These are phyloP conservation scores for Hemisphaericaspora xylofermentans DNA, from an alignment of 1,139 yeast species.

Conservation along the genomic window DNA sequence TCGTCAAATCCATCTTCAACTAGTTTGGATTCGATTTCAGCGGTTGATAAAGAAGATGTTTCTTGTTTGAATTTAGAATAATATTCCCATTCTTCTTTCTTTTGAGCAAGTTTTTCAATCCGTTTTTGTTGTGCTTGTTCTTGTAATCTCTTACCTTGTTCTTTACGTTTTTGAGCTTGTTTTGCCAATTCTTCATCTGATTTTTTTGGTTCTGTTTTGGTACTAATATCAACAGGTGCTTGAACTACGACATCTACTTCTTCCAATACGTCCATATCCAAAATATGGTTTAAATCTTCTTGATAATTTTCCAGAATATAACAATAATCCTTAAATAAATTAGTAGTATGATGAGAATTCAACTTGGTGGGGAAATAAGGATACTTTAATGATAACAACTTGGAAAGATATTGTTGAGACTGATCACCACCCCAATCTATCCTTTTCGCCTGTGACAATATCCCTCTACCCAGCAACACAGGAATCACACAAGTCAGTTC, in stretches of 20 bases:
- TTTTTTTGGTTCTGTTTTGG: slow-evolving; percentile 61
- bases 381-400: slow-evolving; percentile 73
- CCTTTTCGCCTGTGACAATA: slow-evolving; percentile 69
- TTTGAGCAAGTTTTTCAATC: slow-evolving; percentile 73
- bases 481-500: slow-evolving; percentile 86
- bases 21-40: slow-evolving; percentile 44
- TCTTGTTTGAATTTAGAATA: slow-evolving; percentile 58
- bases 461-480: slow-evolving; percentile 64
- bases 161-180: slow-evolving; percentile 78
- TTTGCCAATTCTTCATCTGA: slow-evolving; percentile 78
- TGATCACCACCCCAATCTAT: slow-evolving; percentile 92
- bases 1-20: slow-evolving; percentile 79
- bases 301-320: slow-evolving; percentile 72
- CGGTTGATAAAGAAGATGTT: slow-evolving; percentile 47
- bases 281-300: slow-evolving; percentile 54
- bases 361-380: slow-evolving; percentile 87
- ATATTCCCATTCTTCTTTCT: slow-evolving; percentile 77
- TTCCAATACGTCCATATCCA: slow-evolving; percentile 66
- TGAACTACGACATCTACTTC: slow-evolving; percentile 73
- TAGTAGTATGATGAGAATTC: slow-evolving; percentile 60
- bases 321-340: slow-evolving; percentile 72
- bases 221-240: slow-evolving; percentile 63
- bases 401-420: slow-evolving; percentile 61
- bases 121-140: slow-evolving; percentile 90
- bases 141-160: slow-evolving; percentile 85